These are phyloP conservation scores for Hypoxylon sp. DNA, from an alignment of 2,329 filamentous ascomycete genomes.

Conservation along the genomic window DNA sequence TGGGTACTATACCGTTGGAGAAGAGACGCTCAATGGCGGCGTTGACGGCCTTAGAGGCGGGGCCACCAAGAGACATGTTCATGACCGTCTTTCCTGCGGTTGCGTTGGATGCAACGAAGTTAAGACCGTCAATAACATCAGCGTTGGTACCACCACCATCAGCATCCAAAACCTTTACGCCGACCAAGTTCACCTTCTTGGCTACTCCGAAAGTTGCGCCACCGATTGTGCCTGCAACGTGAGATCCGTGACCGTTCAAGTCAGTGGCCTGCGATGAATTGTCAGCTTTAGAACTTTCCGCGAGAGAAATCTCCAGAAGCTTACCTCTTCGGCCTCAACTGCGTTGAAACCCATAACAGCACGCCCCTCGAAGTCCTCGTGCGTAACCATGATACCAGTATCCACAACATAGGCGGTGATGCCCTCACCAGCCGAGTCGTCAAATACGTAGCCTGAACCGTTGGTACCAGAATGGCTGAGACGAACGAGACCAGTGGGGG, in stretches of 20 bases:
- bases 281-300: conserved; percentile 29
- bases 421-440: conserved; percentile 60
- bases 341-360: conserved; percentile 63
- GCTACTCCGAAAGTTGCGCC: conserved; percentile 69
- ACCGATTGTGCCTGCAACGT: conserved; percentile 69
- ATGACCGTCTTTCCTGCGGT: conserved; percentile 61
- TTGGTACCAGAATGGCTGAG: conserved; percentile 56
- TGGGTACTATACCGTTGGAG: conserved; percentile 61
- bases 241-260: conserved; percentile 70
- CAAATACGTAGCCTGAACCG: conserved; percentile 57
- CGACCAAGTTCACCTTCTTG: conserved; percentile 63
- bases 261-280: conserved; percentile 56
- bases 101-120: conserved; percentile 62
- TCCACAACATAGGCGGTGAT: conserved; percentile 71
- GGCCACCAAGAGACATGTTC: conserved; percentile 70
- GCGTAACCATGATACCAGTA: conserved; percentile 66
- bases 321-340: conserved; percentile 49
- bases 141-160: conserved; percentile 58
- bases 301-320: neutral
- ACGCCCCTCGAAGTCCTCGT: conserved; percentile 65
- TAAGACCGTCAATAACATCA: conserved; percentile 66
- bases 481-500: conserved; percentile 62
- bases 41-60: conserved; percentile 60
- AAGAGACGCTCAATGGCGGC: conserved; percentile 60
- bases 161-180: conserved; percentile 69